Evolutionary conservation across 768 basidiomycete species (phyloP), one percentile per base, ranked within the genome.

Genomic region (Tephrocybe sp.): DNA sequence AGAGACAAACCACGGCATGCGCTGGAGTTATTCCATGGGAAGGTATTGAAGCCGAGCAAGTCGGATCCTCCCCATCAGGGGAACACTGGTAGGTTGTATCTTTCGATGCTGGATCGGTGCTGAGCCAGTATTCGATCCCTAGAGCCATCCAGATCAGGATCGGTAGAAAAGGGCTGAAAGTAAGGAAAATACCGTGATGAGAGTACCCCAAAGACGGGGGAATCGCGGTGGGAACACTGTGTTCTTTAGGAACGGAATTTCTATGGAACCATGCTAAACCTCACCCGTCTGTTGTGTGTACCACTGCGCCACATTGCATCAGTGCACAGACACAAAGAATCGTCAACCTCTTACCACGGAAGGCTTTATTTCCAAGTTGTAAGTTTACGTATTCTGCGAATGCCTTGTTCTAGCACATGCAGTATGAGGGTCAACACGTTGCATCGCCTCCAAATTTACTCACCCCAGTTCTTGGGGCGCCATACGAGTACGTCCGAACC

Each of bases 41-140:
- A 0, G 77, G 76, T 36, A 80, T 65, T 3, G 74, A 74, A 3
- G 74, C 73, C 15, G 78, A 80, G 59, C 79, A 80, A 37, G 56
- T 63, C 1, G 70, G 68, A 53, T 82, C 80, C 61, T 82, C 79
- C 3, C 79, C 80, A 32, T 73, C 66, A 0, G 66, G 60, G 30
- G 70, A 64, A 54, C 79, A 81, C 54, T 70, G 65, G 4, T 69
- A 56, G 0, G 74, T 77, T 4, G 70, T 80, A 12, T 69, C 65
- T 24, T 68, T 62, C 4, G 70, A 71, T 0, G 72, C 45, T 4
- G 80, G 80, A 34, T 74, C 72, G 4, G 57, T 59, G 28, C 69
- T 67, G 56, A 76, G 73, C 79, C 78, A 81, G 53, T 79, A 79
- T 59, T 80, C 79, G 42, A 79, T 60, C 0, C 78, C 78, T 80